Evolutionary conservation across 2,329 filamentous ascomycete genomes (phyloP).

Genomic region (Metarhizium guizhouense): DNA sequence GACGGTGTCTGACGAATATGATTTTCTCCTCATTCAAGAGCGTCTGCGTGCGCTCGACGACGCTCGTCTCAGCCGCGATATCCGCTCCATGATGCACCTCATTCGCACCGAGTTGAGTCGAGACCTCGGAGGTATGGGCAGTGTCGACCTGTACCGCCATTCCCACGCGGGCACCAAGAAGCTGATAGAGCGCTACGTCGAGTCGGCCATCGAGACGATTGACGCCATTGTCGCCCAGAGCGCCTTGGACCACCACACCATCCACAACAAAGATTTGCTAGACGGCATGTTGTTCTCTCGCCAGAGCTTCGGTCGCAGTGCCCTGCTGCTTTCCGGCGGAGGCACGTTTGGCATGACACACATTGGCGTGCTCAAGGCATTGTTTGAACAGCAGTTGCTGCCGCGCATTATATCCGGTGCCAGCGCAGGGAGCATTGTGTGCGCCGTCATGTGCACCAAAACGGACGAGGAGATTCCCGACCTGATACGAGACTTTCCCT

Average conservation of each 20-base stretch:
- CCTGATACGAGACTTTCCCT: constrained; percentile 61
- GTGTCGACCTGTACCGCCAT: constrained; percentile 72
- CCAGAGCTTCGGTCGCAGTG: constrained; percentile 78
- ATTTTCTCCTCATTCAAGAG: constrained; percentile 57
- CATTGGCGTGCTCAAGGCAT: constrained; percentile 74
- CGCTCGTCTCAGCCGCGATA: constrained; percentile 62
- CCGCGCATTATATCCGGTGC: constrained; percentile 83
- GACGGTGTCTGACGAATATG: constrained; percentile 55
- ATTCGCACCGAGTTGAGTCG: constrained; percentile 73
- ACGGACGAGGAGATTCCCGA: constrained; percentile 70
- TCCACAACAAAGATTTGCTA: constrained; percentile 51
- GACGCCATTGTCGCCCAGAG: constrained; percentile 58
- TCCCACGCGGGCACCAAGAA: constrained; percentile 80
- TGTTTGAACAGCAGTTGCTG: constrained; percentile 66
- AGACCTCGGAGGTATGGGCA: constrained; percentile 79
- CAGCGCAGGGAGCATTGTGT: constrained; percentile 81
- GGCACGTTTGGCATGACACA: constrained; percentile 90
- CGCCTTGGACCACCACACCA: constrained; percentile 34
- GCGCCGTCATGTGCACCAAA: constrained; percentile 67
- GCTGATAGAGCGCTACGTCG: constrained; percentile 79
- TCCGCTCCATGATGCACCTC: constrained; percentile 68
- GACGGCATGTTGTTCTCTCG: constrained; percentile 64
- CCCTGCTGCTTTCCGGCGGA: constrained; percentile 73
- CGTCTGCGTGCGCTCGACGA: constrained; percentile 67
- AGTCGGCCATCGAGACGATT: constrained; percentile 68